Percentiles rank a stretch among this genome's conserved stretches.
Conservation (phyloP, 2,329 filamentous ascomycete species). For the Corniculantispora saksenae region DNA sequence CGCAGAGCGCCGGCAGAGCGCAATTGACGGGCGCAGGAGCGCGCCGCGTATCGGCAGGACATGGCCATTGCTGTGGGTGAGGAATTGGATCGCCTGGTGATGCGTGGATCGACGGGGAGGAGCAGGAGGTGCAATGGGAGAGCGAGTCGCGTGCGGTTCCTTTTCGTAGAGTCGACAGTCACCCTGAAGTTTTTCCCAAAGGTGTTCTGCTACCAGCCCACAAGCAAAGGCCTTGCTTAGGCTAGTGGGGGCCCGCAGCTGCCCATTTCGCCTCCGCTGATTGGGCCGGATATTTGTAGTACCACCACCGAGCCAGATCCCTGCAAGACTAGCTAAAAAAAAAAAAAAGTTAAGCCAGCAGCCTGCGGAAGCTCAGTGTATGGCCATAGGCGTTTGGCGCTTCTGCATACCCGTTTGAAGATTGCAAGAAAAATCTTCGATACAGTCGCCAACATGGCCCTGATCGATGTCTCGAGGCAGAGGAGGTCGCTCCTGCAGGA, state of each 20-base stretch:
- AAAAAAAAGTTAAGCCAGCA: slow-evolving; percentile 26
- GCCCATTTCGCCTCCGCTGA: slow-evolving; percentile 25
- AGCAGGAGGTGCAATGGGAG: slow-evolving; percentile 9
- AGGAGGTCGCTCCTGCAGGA: slow-evolving; percentile 58
- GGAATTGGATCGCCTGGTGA: slow-evolving; percentile 27
- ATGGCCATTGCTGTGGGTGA: slow-evolving; percentile 55
- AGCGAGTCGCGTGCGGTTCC: slow-evolving; percentile 24
- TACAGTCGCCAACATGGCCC: slow-evolving; percentile 50
- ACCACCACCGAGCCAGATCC: slow-evolving; percentile 32
- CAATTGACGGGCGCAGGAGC: slow-evolving; percentile 64
- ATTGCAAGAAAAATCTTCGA: slow-evolving; percentile 20
- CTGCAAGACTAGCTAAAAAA: slow-evolving; percentile 24
- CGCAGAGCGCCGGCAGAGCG: slow-evolving; percentile 50
- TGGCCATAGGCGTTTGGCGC: slow-evolving; percentile 11
- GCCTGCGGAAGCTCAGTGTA: slow-evolving; percentile 12
- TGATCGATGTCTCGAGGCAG: slow-evolving; percentile 56
- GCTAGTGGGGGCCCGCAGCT: slow-evolving; percentile 12
- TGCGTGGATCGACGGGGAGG: slow-evolving; percentile 29
- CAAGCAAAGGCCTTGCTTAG: slow-evolving; percentile 18
- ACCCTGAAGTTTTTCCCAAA: slow-evolving; percentile 45
- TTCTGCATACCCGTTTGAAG: slow-evolving; percentile 19
- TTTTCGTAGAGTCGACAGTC: slow-evolving; percentile 25
- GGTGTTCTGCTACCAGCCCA: slow-evolving; percentile 28
- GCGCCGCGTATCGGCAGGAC: slow-evolving; percentile 63
- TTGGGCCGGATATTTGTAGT: slow-evolving; percentile 41